Evolutionary conservation across 2,329 filamentous ascomycete species (phyloP).

Genomic region (Pseudogymnoascus sp.): DNA sequence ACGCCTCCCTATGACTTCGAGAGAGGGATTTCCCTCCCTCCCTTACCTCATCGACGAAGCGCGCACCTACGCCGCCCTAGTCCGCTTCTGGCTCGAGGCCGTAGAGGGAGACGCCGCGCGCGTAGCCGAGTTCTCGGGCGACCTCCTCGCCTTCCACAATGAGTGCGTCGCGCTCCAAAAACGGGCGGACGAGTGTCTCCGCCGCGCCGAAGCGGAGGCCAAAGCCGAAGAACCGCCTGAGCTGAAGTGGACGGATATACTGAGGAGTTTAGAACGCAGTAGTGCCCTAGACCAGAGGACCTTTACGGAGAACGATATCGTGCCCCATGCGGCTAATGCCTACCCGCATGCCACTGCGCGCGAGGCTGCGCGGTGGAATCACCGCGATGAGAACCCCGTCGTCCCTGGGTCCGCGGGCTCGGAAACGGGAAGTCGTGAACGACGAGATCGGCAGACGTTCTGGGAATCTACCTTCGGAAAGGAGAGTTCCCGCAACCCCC

Average conservation of each 20-base stretch:
- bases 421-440: constrained; percentile 17
- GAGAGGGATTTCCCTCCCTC: constrained; percentile 86
- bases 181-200: constrained; percentile 26
- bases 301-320: constrained; percentile 5
- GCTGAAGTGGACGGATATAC: constrained; percentile 23
- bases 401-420: constrained; percentile 18
- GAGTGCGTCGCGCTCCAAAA: constrained; percentile 24
- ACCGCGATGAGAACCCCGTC: background rate
- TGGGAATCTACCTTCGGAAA: constrained; percentile 27
- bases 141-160: constrained; percentile 25
- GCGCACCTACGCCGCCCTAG: constrained; percentile 73
- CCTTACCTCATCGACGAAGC: constrained; percentile 89
- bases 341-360: background rate
- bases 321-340: background rate
- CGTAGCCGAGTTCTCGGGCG: constrained; percentile 17
- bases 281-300: background rate
- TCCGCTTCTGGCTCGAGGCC: constrained; percentile 68
- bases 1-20: constrained; percentile 67
- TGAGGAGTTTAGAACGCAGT: constrained; percentile 18
- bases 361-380: background rate
- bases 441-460: constrained; percentile 24
- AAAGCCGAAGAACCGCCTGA: constrained; percentile 18
- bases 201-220: constrained; percentile 19
- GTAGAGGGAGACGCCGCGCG: constrained; percentile 19
- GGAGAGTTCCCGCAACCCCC: constrained; percentile 19